phyloP scores from a whole-genome alignment of 805 yeast species.

The Cyberlindnera petersonii region DNA sequence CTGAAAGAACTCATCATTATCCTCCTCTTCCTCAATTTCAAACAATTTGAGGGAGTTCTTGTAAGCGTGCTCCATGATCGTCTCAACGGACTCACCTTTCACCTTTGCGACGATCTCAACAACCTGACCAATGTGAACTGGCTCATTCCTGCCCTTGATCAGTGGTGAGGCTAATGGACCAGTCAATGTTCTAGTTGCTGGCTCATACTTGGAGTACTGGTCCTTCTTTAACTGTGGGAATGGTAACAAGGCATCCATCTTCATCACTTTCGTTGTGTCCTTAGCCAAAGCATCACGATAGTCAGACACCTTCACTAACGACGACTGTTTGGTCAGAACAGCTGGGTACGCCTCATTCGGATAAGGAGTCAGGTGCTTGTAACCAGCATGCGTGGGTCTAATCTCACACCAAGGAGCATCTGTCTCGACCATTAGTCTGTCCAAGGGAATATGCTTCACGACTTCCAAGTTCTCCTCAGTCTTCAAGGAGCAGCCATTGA shows the following conservation, averaged over 20 bases:
- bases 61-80: slow-evolving; percentile 48
- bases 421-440: slow-evolving; percentile 74
- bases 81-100: slow-evolving; percentile 38
- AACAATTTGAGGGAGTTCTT: slow-evolving; percentile 47
- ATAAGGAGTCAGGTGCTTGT: slow-evolving; percentile 48
- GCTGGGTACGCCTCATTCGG: slow-evolving; percentile 57
- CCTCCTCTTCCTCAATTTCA: slow-evolving; percentile 27
- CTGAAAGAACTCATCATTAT: slow-evolving; percentile 17
- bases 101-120: slow-evolving; percentile 64
- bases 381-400: slow-evolving; percentile 75
- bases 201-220: slow-evolving; percentile 37
- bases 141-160: slow-evolving; percentile 88
- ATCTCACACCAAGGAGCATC: slow-evolving; percentile 99
- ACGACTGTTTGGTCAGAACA: slow-evolving; percentile 21
- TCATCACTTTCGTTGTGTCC: slow-evolving; percentile 12
- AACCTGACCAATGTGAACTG: slow-evolving; percentile 77
- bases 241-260: slow-evolving; percentile 51
- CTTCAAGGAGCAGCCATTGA: slow-evolving; percentile 91
- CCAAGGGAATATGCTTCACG: slow-evolving; percentile 34
- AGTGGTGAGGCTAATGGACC: slow-evolving; percentile 37
- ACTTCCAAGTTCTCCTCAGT: slow-evolving; percentile 69
- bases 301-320: slow-evolving; percentile 10
- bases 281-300: slow-evolving; percentile 10
- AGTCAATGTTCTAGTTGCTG: slow-evolving; percentile 26
- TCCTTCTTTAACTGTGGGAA: slow-evolving; percentile 66